Conservation (phyloP, 257 asterid genomes). For the Nicotiana sylvestris region DNA sequence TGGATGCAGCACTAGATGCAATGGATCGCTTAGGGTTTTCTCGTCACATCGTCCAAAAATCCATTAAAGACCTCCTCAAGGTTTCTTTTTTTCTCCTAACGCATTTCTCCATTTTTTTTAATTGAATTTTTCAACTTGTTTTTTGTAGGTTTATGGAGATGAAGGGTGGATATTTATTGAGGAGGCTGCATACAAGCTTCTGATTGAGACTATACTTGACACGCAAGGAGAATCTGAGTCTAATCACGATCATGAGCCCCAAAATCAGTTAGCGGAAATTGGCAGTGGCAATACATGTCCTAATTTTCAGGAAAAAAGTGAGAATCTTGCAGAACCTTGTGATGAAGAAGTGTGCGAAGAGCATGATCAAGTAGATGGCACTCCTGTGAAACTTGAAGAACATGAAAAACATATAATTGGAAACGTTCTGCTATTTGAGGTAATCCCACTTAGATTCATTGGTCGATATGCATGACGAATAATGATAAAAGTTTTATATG, state of each 20-base stretch:
- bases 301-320: neutral
- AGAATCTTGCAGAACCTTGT: neutral
- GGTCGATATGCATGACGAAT: neutral
- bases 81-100: constrained; percentile 15
- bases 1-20: constrained; percentile 66
- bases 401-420: neutral
- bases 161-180: constrained; percentile 49
- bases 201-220: constrained; percentile 33
- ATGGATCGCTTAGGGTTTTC: constrained; percentile 47
- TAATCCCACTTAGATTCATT: neutral
- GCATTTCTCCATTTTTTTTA: neutral
- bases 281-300: neutral
- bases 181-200: constrained; percentile 34
- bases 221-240: neutral
- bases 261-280: neutral
- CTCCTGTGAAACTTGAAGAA: neutral
- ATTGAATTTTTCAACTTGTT: neutral
- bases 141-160: constrained; percentile 31
- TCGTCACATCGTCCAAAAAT: constrained; percentile 10
- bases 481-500: too few species aligned
- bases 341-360: neutral
- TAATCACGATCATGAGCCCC: neutral
- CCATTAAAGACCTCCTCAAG: constrained; percentile 37
- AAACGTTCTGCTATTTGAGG: neutral
- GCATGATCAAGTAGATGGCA: neutral